Conservation (phyloP, 371 early-diverging fungal genomes). For the Rhizopus arrhizus region DNA sequence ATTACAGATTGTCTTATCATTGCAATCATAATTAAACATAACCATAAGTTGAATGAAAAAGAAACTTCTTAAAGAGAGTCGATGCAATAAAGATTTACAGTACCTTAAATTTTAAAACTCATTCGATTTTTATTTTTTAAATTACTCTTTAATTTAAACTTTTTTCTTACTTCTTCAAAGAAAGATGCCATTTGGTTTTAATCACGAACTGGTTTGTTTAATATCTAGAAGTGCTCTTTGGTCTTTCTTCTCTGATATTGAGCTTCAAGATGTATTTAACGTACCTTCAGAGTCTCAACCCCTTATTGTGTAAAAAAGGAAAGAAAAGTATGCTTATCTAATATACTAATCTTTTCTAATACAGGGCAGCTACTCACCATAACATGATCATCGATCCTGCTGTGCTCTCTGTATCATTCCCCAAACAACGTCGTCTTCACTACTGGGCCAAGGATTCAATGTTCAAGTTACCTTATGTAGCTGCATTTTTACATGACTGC, state of each 20-base stretch:
- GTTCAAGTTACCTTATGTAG: constrained; percentile 48
- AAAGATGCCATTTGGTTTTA: constrained; percentile 50
- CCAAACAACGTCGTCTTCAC: constrained; percentile 51
- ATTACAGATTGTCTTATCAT: no score
- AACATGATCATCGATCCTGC: constrained; percentile 66
- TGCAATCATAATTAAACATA: no score
- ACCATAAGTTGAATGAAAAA: no score
- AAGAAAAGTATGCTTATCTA: constrained; percentile 35
- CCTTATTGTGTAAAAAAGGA: constrained; percentile 41
- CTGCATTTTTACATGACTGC: constrained; percentile 40
- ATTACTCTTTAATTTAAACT: no score
- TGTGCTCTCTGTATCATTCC: constrained; percentile 52
- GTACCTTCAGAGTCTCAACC: constrained; percentile 41
- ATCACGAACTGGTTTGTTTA: constrained; percentile 45
- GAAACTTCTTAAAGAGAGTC: no score
- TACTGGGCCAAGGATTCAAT: constrained; percentile 64
- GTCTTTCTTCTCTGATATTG: constrained; percentile 51
- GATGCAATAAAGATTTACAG: no score
- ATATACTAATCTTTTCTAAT: constrained; percentile 39
- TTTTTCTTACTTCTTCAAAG: neutral
- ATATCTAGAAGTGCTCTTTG: constrained; percentile 52
- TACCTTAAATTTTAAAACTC: no score
- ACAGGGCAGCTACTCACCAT: constrained; percentile 56
- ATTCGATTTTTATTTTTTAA: no score
- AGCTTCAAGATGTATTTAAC: constrained; percentile 41